Base-by-base conservation (phyloP, 257 asterid species). In the Gentiana straminea region DNA sequence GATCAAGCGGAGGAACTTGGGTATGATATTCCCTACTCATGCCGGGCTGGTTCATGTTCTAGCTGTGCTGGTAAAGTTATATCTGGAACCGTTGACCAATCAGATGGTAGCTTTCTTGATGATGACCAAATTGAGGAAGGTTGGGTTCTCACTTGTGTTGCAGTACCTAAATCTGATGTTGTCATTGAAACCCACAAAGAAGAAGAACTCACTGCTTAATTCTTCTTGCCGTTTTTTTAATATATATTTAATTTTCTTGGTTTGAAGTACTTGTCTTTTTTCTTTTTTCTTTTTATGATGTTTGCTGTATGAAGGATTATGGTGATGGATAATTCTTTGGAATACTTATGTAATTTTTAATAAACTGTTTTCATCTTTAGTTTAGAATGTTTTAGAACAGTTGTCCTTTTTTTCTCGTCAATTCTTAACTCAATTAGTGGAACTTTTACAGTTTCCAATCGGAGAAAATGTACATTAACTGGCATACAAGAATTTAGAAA, bases 41-140 rank as follows among this genome's bases (percentile, higher is more conserved):
- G 97, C 88, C 81, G 97, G 54, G 86, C 95, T 5, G 95, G 95
- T 0, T 77, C 97, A 0, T 89, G 97, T 79, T 89, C 95, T 56
- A 75, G 90, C 9, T 89, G 95, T 71, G 90, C 86, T 46, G 95
- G 93, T 0, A 83, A 83, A 60, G 53, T 89, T 2, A 8, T 74
- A 4, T 13, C 55, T 35, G 94, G 97, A 7, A 10, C 0, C 41
- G 83, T 89, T 0, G 97, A 89, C 69, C 97, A 89, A 74, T 54
- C 86, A 13, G 97, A 89, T 60, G 58, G 60, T 0, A 84, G 76
- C 70, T 89, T 73, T 66, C 94, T 89, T 15, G 95, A 89, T n/a
- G 95, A 83, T 38, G 90, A 69, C 0, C 97, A 81, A 76, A 46
- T 86, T 0, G 65, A 1, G 0, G 55, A 6, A 0, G 93, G 94